phyloP scores from a whole-genome alignment of 202 grass and related monocot species.

The Schoenoplectus tabernaemontani region DNA sequence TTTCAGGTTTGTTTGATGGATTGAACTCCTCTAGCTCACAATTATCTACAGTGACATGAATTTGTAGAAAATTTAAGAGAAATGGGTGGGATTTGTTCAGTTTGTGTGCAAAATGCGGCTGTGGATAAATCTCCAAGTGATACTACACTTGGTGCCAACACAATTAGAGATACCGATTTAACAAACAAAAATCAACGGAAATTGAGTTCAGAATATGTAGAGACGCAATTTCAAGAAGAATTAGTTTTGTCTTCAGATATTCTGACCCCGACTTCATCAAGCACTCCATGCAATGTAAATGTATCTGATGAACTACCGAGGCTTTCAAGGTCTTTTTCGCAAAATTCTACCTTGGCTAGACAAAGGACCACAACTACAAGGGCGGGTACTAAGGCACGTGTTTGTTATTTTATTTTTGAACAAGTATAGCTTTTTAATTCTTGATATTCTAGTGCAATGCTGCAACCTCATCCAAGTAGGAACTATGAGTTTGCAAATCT shows the following conservation, averaged over 20 bases:
- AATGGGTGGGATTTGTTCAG: constrained; percentile 80
- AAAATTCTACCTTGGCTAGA: constrained; percentile 39
- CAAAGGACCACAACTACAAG: constrained; percentile 35
- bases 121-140: constrained; percentile 97
- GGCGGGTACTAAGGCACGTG: constrained; percentile 48
- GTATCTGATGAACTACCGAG: constrained; percentile 29
- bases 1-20: constrained; percentile 14
- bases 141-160: constrained; percentile 56
- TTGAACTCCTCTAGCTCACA: constrained; percentile 4
- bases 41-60: constrained; percentile 1
- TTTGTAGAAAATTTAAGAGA: constrained; percentile 9
- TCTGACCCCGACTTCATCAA: background rate
- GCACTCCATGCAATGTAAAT: constrained; percentile 17
- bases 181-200: constrained; percentile 25
- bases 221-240: constrained; percentile 40
- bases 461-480: background rate
- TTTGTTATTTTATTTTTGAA: background rate
- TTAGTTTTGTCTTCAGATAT: constrained; percentile 13
- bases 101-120: constrained; percentile 69
- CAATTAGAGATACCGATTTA: constrained; percentile 30
- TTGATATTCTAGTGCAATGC: background rate
- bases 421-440: background rate
- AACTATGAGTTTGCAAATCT: background rate
- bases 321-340: constrained; percentile 42
- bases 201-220: constrained; percentile 18